A percentile compares a stretch with the other conserved stretches of the same genome.
phyloP scores from a whole-genome alignment of 1,284 basidiomycete genomes.

The Ganoderma lucidum region DNA sequence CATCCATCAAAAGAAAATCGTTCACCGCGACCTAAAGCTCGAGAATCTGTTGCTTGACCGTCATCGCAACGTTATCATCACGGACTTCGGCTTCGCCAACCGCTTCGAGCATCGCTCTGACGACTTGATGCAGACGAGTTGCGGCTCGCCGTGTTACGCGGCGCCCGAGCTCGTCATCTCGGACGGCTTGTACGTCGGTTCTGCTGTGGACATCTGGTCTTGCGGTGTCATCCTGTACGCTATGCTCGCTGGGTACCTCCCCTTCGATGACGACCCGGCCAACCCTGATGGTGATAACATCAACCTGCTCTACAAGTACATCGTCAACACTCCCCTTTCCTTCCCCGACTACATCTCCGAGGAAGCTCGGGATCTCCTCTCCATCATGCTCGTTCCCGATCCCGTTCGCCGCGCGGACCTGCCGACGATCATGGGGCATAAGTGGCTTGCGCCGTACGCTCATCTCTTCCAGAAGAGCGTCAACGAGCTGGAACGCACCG shows the following conservation, averaged over 20 bases:
- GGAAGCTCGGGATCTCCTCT: slow-evolving; percentile 77
- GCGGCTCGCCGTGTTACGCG: slow-evolving; percentile 97
- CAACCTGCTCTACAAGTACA: slow-evolving; percentile 99
- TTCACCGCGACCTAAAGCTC: slow-evolving; percentile 98
- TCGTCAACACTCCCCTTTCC: slow-evolving; percentile 93
- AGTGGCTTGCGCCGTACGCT: slow-evolving; percentile 80
- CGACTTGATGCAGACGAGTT: slow-evolving; percentile 99
- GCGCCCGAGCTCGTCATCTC: slow-evolving; percentile 99
- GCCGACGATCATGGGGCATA: slow-evolving; percentile 80
- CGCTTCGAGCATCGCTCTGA: slow-evolving; percentile 91
- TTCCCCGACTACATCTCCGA: slow-evolving; percentile 93
- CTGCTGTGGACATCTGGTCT: slow-evolving; percentile 99
- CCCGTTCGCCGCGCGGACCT: slow-evolving; percentile 80
- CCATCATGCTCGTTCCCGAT: slow-evolving; percentile 90
- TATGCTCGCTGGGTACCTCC: slow-evolving; percentile 98
- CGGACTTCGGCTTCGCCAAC: slow-evolving; percentile 99
- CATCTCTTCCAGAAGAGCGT: slow-evolving; percentile 75
- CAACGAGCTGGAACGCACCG: slow-evolving; percentile 80
- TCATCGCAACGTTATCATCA: slow-evolving; percentile 98
- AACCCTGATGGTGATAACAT: slow-evolving; percentile 99
- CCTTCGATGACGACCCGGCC: slow-evolving; percentile 99
- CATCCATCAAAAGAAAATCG: slow-evolving; percentile 98
- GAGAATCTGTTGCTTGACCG: slow-evolving; percentile 98
- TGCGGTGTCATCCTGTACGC: slow-evolving; percentile 99
- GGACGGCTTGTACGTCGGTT: slow-evolving; percentile 96